These are phyloP conservation scores for Magnolia changhungtana DNA, from an alignment of 164 flowering plant species.

Conservation along the genomic window DNA sequence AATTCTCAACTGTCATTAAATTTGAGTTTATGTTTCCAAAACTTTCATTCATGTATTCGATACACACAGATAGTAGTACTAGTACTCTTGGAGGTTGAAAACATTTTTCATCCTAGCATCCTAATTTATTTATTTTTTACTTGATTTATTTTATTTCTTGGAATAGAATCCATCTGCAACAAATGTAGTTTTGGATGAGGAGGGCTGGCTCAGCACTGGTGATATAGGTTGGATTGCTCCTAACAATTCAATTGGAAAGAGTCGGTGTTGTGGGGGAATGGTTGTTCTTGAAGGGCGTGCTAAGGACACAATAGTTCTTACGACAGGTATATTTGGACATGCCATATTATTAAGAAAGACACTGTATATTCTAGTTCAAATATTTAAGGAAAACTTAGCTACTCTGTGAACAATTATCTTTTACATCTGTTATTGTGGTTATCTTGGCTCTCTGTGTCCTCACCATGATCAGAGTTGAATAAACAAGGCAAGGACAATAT, in stretches of 20 bases:
- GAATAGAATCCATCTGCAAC: conserved; percentile 73
- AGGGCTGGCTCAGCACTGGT: conserved; percentile 86
- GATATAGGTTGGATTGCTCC: conserved; percentile 97
- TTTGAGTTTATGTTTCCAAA: too few species aligned
- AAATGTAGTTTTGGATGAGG: conserved; percentile 54
- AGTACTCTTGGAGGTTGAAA: not conserved
- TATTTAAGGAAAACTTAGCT: not conserved
- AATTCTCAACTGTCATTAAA: too few species aligned
- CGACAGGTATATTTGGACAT: conserved; percentile 48
- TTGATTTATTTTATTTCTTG: conserved; percentile 11
- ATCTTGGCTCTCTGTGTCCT: not conserved
- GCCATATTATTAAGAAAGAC: not conserved
- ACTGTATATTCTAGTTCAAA: not conserved
- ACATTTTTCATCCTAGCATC: not conserved
- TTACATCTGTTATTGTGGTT: not conserved
- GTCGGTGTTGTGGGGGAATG: conserved; percentile 75
- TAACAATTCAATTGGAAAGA: conserved; percentile 64
- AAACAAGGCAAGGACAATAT: not conserved
- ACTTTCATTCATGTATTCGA: not conserved
- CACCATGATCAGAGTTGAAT: not conserved
- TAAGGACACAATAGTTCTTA: conserved; percentile 96
- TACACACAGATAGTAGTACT: not conserved
- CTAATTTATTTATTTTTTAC: not conserved
- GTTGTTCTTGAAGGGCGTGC: conserved; percentile 94
- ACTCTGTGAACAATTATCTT: not conserved